phyloP scores from a whole-genome alignment of 148 eudicot genomes.

The Tetragonia tetragonoides region DNA sequence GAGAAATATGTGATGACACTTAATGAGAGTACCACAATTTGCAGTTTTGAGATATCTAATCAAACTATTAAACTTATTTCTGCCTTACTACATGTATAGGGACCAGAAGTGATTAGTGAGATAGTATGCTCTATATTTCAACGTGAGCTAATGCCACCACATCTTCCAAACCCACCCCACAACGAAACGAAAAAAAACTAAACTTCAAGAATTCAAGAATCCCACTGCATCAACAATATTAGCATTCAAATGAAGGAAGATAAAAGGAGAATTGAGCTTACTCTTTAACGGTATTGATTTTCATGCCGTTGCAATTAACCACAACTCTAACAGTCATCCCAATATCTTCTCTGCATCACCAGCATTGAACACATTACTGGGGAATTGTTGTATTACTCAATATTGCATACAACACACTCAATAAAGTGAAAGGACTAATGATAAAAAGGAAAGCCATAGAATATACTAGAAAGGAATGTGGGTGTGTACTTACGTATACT shows the following conservation, averaged over 20 bases:
- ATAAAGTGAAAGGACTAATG: neutral
- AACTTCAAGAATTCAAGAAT: neutral
- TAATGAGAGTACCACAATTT: neutral
- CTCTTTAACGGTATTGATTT: conserved; percentile 74
- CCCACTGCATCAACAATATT: neutral
- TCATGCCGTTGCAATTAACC: conserved; percentile 83
- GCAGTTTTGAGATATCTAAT: neutral
- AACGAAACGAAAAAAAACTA: neutral
- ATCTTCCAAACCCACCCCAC: neutral
- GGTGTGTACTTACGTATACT: too few relatives aligned
- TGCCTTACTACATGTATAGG: too few relatives aligned
- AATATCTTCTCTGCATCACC: conserved; percentile 78
- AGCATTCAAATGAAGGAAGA: conserved; percentile 3
- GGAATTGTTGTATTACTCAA: neutral
- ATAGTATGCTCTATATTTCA: neutral
- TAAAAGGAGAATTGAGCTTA: conserved; percentile 35
- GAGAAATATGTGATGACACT: neutral
- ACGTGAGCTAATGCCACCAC: neutral
- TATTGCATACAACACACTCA: neutral
- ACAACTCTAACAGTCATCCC: conserved; percentile 91
- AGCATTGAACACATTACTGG: conserved; percentile 2
- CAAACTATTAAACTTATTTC: neutral
- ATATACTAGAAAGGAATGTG: neutral
- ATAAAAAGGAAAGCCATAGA: neutral
- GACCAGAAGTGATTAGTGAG: neutral